These are phyloP conservation scores for Pythium rhizo-oryzae DNA, from an alignment of 352 stramenopile genomes.

Conservation along the genomic window DNA sequence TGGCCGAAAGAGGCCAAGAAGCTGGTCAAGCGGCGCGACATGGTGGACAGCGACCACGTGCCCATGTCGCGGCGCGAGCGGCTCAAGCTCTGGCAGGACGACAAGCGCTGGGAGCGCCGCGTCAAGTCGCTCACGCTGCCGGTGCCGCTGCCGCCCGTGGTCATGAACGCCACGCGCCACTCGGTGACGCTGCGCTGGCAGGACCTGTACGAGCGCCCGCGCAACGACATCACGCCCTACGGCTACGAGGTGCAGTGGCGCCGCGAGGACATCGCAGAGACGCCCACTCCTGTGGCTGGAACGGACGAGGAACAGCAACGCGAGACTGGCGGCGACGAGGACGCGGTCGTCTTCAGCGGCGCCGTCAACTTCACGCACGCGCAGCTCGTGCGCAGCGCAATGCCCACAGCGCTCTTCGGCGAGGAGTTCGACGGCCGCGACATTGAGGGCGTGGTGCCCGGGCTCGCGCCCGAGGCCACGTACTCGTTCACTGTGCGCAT, in stretches of 20 bases:
- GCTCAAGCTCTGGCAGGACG: conserved; percentile 82
- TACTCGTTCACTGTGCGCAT: conserved; percentile 80
- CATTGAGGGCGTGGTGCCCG: conserved; percentile 58
- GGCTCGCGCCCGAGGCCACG: conserved; percentile 52
- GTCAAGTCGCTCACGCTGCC: conserved; percentile 73
- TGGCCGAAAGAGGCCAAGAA: conserved; percentile 67
- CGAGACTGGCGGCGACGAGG: background rate
- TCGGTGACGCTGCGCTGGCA: conserved; percentile 67
- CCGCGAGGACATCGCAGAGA: conserved; percentile 23
- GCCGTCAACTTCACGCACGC: conserved; percentile 59
- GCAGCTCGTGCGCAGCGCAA: conserved; percentile 54
- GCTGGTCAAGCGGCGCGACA: conserved; percentile 34
- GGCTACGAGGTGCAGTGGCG: conserved; percentile 72
- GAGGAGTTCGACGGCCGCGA: conserved; percentile 81
- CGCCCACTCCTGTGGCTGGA: background rate
- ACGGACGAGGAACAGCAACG: background rate
- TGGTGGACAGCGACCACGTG: conserved; percentile 25
- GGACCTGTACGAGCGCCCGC: conserved; percentile 64
- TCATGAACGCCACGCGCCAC: conserved; percentile 61
- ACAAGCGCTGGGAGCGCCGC: conserved; percentile 67
- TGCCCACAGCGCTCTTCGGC: conserved; percentile 70
- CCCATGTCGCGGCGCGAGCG: conserved; percentile 67
- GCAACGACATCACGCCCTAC: conserved; percentile 64
- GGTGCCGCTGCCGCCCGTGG: conserved; percentile 55
- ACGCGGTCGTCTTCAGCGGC: background rate